These are phyloP conservation scores for Salvia miltiorrhiza DNA, from an alignment of 257 asterid genomes.

Conservation along the genomic window DNA sequence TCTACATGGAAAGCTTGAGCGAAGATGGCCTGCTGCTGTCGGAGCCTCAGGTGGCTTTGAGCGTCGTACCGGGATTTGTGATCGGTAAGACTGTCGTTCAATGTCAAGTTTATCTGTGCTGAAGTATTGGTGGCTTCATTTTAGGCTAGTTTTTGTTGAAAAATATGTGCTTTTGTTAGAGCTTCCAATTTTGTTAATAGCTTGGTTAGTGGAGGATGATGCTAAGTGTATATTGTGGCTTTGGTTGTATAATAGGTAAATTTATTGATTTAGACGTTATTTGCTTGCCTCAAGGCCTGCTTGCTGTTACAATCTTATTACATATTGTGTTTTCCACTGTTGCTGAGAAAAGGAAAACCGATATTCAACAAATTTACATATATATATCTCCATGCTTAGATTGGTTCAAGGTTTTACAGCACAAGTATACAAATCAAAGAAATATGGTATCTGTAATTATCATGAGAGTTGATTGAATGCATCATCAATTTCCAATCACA, in stretches of 20 bases:
- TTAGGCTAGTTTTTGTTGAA: neutral
- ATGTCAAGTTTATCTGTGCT: slow-evolving; percentile 66
- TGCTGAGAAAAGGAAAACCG: no score
- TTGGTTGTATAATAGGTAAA: neutral
- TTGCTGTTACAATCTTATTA: no score
- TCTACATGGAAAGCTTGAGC: slow-evolving; percentile 66
- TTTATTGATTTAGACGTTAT: neutral
- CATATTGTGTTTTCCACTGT: no score
- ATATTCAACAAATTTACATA: no score
- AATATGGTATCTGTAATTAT: no score
- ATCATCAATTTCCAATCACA: no score
- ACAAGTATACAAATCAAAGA: no score
- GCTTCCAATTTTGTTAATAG: slow-evolving; percentile 26
- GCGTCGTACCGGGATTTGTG: slow-evolving; percentile 71
- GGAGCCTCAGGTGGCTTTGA: slow-evolving; percentile 50
- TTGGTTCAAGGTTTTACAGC: no score
- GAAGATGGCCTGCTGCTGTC: slow-evolving; percentile 51
- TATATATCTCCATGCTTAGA: no score
- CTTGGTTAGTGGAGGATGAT: neutral
- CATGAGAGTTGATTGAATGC: no score
- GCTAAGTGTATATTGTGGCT: slow-evolving; percentile 25
- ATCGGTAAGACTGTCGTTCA: slow-evolving; percentile 58
- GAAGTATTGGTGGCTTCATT: slow-evolving; percentile 1
- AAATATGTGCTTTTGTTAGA: neutral
- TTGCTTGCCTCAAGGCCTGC: no score